phyloP scores from a whole-genome alignment of 2,329 filamentous ascomycete species.

The Hypoxylon sp. region DNA sequence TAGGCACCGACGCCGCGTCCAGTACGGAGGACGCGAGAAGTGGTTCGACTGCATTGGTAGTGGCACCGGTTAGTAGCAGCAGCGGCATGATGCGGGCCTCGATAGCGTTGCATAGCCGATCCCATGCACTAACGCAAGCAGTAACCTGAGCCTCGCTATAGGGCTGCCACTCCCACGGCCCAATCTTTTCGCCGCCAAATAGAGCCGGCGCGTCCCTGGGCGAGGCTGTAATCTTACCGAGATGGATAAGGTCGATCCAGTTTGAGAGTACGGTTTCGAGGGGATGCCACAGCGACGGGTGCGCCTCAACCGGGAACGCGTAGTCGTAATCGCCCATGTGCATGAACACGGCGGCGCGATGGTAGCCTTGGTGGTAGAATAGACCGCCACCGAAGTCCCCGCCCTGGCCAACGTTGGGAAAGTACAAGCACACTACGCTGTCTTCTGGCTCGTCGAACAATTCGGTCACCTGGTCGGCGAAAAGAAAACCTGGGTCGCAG shows the following conservation, averaged over 20 bases:
- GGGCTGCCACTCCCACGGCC: constrained; percentile 53
- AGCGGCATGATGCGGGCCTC: constrained; percentile 42
- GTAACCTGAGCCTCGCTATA: constrained; percentile 52
- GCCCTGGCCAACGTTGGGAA: constrained; percentile 41
- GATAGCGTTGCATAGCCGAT: constrained; percentile 49
- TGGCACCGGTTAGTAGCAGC: background rate
- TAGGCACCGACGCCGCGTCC: constrained; percentile 43
- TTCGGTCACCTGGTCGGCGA: constrained; percentile 47
- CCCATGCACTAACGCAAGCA: constrained; percentile 46
- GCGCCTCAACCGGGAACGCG: constrained; percentile 44
- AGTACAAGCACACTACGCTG: constrained; percentile 49
- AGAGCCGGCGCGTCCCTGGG: constrained; percentile 37
- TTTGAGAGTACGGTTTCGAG: constrained; percentile 51
- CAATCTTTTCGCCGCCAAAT: constrained; percentile 44
- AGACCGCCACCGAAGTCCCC: constrained; percentile 48
- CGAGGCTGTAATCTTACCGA: constrained; percentile 49
- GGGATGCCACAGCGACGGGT: constrained; percentile 47
- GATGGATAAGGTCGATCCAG: constrained; percentile 48
- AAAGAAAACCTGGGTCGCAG: constrained; percentile 38
- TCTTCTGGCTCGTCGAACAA: constrained; percentile 46
- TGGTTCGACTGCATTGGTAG: constrained; percentile 8
- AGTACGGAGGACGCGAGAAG: constrained; percentile 28
- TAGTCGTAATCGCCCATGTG: constrained; percentile 45
- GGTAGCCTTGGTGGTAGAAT: constrained; percentile 51
- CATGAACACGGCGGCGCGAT: constrained; percentile 48